phyloP scores from a whole-genome alignment of 768 basidiomycete species.

The Lentinula raphanica region DNA sequence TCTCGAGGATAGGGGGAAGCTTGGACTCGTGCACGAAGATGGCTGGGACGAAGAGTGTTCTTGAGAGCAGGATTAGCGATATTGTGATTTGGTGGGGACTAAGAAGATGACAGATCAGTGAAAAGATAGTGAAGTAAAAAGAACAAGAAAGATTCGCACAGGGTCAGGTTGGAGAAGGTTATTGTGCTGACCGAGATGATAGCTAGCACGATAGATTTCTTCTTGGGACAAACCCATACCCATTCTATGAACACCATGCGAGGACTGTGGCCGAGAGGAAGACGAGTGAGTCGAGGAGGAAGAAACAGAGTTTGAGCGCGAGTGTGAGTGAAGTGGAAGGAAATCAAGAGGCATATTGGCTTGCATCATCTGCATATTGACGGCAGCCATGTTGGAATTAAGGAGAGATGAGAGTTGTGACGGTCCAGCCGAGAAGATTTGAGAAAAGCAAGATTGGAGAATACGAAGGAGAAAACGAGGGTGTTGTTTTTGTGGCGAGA shows the following conservation, averaged over 20 bases:
- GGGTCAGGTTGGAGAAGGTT: slow-evolving; percentile 38
- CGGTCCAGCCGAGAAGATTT: slow-evolving; percentile 62
- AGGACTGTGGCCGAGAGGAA: slow-evolving; percentile 72
- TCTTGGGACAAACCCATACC: slow-evolving; percentile 49
- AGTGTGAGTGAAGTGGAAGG: slow-evolving; percentile 58
- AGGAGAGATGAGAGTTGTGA: slow-evolving; percentile 19
- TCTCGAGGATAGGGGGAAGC: slow-evolving; percentile 86
- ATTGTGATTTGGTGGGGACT: slow-evolving; percentile 74
- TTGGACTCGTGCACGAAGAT: slow-evolving; percentile 70
- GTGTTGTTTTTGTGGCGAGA: slow-evolving; percentile 22
- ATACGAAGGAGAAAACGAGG: slow-evolving; percentile 15
- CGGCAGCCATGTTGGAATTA: slow-evolving; percentile 54
- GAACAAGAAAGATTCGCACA: slow-evolving; percentile 27
- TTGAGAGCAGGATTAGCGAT: slow-evolving; percentile 73
- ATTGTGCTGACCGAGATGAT: slow-evolving; percentile 48
- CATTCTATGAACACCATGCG: slow-evolving; percentile 58
- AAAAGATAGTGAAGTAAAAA: slow-evolving; percentile 10
- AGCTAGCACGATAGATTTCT: slow-evolving; percentile 67
- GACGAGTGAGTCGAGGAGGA: slow-evolving; percentile 71
- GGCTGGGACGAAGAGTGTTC: slow-evolving; percentile 67
- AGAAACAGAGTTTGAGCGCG: slow-evolving; percentile 74
- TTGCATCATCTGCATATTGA: slow-evolving; percentile 71
- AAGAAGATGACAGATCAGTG: slow-evolving; percentile 26
- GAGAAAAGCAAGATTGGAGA: slow-evolving; percentile 21
- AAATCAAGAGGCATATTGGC: slow-evolving; percentile 67